Evolutionary conservation across 208 protist species (phyloP).

Genomic region (Blechomonas ayalai): DNA sequence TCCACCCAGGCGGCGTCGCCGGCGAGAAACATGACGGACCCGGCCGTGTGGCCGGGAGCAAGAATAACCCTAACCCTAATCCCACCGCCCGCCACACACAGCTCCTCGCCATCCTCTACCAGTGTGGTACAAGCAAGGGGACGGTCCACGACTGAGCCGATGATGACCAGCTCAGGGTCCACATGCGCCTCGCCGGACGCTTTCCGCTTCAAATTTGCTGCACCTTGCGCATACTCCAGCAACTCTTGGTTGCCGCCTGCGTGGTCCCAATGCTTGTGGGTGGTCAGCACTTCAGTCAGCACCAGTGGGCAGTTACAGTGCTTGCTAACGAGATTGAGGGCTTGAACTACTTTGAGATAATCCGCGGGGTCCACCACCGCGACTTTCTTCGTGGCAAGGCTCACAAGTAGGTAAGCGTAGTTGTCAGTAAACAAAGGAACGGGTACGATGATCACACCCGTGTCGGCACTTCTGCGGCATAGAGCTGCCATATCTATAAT

Average conservation of each 20-base stretch:
- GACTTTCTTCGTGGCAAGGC: conserved; percentile 34
- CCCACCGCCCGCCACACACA: conserved; percentile 42
- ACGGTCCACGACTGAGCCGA: conserved; percentile 68
- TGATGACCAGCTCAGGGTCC: conserved; percentile 22
- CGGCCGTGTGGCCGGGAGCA: conserved; percentile 75
- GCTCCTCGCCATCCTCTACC: conserved; percentile 31
- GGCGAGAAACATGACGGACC: conserved; percentile 72
- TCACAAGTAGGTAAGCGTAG: conserved; percentile 85
- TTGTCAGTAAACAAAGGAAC: conserved; percentile 84
- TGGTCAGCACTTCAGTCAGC: conserved; percentile 87
- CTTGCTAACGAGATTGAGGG: conserved; percentile 24
- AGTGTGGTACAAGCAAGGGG: conserved; percentile 43
- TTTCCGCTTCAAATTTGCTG: conserved; percentile 4
- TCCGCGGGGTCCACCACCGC: conserved; percentile 79
- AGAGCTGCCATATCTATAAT: not conserved
- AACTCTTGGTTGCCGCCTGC: conserved; percentile 88
- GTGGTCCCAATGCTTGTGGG: conserved; percentile 96
- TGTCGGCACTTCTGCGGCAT: not conserved
- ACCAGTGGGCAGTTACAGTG: conserved; percentile 22
- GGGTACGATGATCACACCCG: conserved; percentile 48
- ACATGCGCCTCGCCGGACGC: not conserved
- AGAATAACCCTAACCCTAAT: conserved; percentile 42
- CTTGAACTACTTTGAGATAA: conserved; percentile 36
- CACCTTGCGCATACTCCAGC: conserved; percentile 7
- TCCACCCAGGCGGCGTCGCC: conserved; percentile 20